Evolutionary conservation across 306 rosid species (phyloP).

Genomic region (Heteromeles arbutifolia): DNA sequence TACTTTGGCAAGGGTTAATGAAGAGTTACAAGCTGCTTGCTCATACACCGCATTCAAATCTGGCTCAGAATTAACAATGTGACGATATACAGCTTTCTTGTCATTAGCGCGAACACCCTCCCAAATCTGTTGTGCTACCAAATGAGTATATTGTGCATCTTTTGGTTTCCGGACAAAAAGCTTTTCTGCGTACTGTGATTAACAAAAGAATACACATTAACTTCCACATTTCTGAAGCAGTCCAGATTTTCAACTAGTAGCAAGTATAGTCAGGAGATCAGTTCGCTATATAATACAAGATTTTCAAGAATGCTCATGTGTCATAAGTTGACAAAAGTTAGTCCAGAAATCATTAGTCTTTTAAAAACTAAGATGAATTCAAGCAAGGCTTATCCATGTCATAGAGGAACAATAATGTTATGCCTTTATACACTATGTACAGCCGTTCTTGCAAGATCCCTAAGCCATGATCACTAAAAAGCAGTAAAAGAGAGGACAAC

Average conservation of each 20-base stretch:
- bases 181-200: slow-evolving; percentile 91
- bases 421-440: not conserved
- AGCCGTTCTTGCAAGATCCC: not conserved
- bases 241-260: not conserved
- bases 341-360: not conserved
- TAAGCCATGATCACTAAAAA: not conserved
- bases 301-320: not conserved
- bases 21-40: slow-evolving; percentile 53
- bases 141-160: slow-evolving; percentile 61
- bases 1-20: slow-evolving; percentile 85
- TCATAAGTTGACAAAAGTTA: not conserved
- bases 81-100: slow-evolving; percentile 89
- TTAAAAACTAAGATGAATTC: not conserved
- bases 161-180: slow-evolving; percentile 73
- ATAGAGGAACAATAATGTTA: not conserved
- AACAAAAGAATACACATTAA: slow-evolving; percentile 6
- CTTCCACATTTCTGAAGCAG: slow-evolving; percentile 1
- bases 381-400: not conserved
- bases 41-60: slow-evolving; percentile 69
- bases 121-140: slow-evolving; percentile 85
- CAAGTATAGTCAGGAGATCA: not conserved
- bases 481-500: not conserved
- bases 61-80: slow-evolving; percentile 74
- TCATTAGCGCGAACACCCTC: slow-evolving; percentile 87
- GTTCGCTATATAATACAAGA: not conserved